phyloP scores from a whole-genome alignment of 2,329 filamentous ascomycete species.

The Diaporthe ampelina region DNA sequence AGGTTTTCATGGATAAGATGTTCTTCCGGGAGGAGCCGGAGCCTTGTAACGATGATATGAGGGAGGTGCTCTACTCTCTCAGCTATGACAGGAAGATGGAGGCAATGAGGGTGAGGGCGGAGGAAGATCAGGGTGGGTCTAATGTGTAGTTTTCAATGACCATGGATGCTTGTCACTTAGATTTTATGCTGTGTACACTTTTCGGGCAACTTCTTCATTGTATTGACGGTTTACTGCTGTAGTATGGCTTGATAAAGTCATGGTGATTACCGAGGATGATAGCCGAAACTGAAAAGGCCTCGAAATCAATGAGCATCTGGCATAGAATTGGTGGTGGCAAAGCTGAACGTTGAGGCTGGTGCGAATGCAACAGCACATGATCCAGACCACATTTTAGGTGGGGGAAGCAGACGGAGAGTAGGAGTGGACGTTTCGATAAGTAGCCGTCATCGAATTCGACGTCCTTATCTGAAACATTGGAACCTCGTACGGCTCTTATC shows the following conservation, averaged over 20 bases:
- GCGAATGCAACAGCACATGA: background rate
- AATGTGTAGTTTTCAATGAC: background rate
- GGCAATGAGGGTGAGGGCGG: background rate
- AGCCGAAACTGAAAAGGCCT: no score
- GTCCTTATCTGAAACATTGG: background rate
- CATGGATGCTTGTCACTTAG: no score
- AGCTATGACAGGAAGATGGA: constrained; percentile 12
- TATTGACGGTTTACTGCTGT: no score
- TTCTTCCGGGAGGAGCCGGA: constrained; percentile 15
- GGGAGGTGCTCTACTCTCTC: constrained; percentile 1
- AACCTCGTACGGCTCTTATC: background rate
- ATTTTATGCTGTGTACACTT: no score
- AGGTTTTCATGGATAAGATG: constrained; percentile 13
- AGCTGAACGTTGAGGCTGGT: background rate
- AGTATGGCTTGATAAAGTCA: no score
- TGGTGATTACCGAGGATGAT: no score
- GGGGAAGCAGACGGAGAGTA: background rate
- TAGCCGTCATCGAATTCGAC: background rate
- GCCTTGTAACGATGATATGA: constrained; percentile 13
- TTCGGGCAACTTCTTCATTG: no score
- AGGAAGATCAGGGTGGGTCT: background rate
- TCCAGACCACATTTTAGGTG: background rate
- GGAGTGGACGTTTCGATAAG: background rate
- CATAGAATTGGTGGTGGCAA: no score
- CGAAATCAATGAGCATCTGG: background rate